These are phyloP conservation scores for Helotiales sp. DNA, from an alignment of 2,329 filamentous ascomycete genomes.

Conservation along the genomic window DNA sequence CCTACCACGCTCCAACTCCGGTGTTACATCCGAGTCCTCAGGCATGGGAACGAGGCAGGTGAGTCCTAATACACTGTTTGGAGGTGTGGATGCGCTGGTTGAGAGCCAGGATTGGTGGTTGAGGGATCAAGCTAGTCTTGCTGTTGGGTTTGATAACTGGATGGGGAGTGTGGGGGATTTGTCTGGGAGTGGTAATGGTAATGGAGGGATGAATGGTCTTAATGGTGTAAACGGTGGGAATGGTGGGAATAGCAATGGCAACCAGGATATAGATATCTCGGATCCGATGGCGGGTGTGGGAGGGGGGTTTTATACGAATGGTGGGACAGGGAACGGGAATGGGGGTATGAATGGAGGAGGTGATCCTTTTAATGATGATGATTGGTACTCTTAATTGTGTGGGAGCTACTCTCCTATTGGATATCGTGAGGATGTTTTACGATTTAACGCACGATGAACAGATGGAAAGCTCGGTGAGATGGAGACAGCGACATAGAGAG, in stretches of 20 bases:
- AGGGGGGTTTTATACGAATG: constrained; percentile 13
- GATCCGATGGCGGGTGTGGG: constrained; percentile 12
- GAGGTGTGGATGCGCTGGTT: constrained; percentile 59
- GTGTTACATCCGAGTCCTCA: constrained; percentile 17
- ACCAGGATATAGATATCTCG: not conserved
- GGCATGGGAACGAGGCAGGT: constrained; percentile 35
- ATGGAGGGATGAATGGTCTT: not conserved
- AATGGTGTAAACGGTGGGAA: not conserved
- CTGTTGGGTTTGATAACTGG: constrained; percentile 64
- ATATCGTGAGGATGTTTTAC: not conserved
- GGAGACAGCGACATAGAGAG: too few relatives aligned
- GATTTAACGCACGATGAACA: too few relatives aligned
- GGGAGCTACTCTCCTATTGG: not conserved
- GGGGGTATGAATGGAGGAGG: not conserved
- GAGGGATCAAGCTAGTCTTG: constrained; percentile 60
- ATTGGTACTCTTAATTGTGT: not conserved
- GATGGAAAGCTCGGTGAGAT: too few relatives aligned
- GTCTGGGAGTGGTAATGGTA: constrained; percentile 6
- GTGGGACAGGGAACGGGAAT: constrained; percentile 1
- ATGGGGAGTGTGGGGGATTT: constrained; percentile 21
- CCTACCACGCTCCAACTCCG: constrained; percentile 20
- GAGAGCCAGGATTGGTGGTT: constrained; percentile 67
- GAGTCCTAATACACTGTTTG: constrained; percentile 53
- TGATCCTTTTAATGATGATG: not conserved
- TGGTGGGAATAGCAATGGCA: not conserved